phyloP scores from a whole-genome alignment of 2,329 filamentous ascomycete species.

The Gnomoniopsis sp. region DNA sequence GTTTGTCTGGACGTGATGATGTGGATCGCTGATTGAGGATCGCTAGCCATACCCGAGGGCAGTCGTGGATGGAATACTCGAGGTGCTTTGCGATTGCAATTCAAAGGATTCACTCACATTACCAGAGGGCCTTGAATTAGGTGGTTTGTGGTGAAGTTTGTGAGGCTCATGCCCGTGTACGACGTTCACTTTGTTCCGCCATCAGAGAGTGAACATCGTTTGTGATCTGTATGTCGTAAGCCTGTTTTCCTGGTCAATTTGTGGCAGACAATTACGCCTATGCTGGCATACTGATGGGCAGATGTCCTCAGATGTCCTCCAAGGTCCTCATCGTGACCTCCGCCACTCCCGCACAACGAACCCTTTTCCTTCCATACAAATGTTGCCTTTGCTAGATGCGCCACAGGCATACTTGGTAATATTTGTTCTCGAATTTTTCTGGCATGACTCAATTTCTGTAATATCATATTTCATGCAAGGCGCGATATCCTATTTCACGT shows the following conservation, averaged over 20 bases:
- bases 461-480: no score
- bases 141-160: neutral
- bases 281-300: no score
- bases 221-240: neutral
- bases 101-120: constrained; percentile 50
- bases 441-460: no score
- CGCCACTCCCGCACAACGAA: no score
- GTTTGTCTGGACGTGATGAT: constrained; percentile 50
- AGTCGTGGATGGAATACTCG: constrained; percentile 29
- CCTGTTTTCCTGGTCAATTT: neutral
- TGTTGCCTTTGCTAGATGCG: no score
- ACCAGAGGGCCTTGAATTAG: neutral
- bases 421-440: no score
- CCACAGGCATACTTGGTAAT: no score
- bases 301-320: neutral
- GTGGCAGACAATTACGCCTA: no score
- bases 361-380: no score
- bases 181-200: neutral
- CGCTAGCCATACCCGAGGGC: constrained; percentile 55
- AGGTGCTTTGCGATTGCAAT: constrained; percentile 54
- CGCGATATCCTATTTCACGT: no score
- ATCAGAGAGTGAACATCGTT: neutral
- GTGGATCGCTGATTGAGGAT: constrained; percentile 63
- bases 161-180: neutral
- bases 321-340: no score